Evolutionary conservation across 352 stramenopile species (phyloP), one percentile per base, ranked within the genome.

Genomic region (Phytophthora colocasiae): DNA sequence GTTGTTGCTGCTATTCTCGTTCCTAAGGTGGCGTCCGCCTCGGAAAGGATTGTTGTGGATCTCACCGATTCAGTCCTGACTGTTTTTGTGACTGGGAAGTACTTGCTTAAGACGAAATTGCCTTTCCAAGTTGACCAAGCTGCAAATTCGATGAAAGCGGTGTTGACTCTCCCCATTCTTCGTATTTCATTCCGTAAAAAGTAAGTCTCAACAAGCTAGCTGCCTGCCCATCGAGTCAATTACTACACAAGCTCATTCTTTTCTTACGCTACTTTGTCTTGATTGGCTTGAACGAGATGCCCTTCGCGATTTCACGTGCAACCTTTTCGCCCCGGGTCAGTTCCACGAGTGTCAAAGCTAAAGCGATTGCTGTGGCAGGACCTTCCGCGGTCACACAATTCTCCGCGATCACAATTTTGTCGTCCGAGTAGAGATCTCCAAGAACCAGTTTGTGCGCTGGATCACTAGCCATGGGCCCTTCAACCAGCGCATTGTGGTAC

Each of bases 351-450:
- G 70, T 72, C 32, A 93, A 38, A 6, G 70, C 81, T 78, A 89
- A 80, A 9, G 61, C 57, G 19, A 93, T 80, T 9, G 75, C 77
- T 14, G 85, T 90, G 4, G 53, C 85, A 15, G 83, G 83, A 8
- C 81, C 79, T 62, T 89, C 70, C 27, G 77, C 90, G 15, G 85
- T 93, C 14, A 93, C 71, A 59, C 83, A 91, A 32, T 90, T 89
- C 38, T 70, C 80, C 0, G 73, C 56, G 17, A 91, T 76, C 29
- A 91, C 83, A 27, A 93, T 71, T 22, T 64, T 57, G 15, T 89
- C 71, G 14, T 82, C 49, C 12, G 67, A 75, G 65, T 87, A 93
- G 19, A 87, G 49, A 26, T 80, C 79, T 4, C 75, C 80, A 15
- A 90, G 45, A 39, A 69, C 14, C 14, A 63, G 31, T 41, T 77